These are phyloP conservation scores for Sporothrix brunneoviolacea DNA, from an alignment of 2,329 filamentous ascomycete genomes.

Conservation along the genomic window DNA sequence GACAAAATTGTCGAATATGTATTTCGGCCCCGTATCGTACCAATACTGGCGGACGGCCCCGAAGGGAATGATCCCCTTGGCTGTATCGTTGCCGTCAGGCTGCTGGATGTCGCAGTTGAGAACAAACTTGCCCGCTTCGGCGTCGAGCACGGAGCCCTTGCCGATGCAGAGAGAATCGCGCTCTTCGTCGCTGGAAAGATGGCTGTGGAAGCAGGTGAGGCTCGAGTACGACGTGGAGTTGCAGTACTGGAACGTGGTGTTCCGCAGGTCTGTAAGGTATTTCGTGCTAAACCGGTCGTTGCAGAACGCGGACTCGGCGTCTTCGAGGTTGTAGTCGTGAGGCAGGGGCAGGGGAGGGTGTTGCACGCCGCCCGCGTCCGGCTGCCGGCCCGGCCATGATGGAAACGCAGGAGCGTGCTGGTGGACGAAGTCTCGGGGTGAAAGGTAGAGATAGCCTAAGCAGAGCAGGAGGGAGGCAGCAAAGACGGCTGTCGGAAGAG, in stretches of 20 bases:
- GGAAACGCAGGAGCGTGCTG: not conserved
- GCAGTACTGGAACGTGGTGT: conserved; percentile 15
- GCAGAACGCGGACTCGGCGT: conserved; percentile 13
- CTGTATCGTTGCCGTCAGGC: not conserved
- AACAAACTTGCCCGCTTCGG: not conserved
- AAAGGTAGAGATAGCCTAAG: conserved; percentile 2
- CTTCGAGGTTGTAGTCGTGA: not conserved
- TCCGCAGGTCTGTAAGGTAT: conserved; percentile 13
- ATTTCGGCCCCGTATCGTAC: conserved; percentile 16
- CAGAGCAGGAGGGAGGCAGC: conserved; percentile 1
- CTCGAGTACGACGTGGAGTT: not conserved
- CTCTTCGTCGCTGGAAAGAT: not conserved
- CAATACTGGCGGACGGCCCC: conserved; percentile 9
- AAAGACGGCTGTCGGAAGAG: not conserved
- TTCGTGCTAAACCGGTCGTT: conserved; percentile 13
- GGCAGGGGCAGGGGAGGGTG: not conserved
- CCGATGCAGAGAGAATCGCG: conserved; percentile 16
- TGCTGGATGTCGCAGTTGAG: conserved; percentile 10
- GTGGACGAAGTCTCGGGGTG: not conserved
- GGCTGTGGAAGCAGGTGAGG: conserved; percentile 18
- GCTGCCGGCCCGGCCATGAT: too few relatives aligned
- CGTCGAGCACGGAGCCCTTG: conserved; percentile 7
- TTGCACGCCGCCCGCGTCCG: not conserved
- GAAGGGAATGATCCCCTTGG: conserved; percentile 10
- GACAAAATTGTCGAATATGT: conserved; percentile 14